Evolutionary conservation across 2,329 filamentous ascomycete species (phyloP).

Genomic region (Pseudocercospora crystallina): DNA sequence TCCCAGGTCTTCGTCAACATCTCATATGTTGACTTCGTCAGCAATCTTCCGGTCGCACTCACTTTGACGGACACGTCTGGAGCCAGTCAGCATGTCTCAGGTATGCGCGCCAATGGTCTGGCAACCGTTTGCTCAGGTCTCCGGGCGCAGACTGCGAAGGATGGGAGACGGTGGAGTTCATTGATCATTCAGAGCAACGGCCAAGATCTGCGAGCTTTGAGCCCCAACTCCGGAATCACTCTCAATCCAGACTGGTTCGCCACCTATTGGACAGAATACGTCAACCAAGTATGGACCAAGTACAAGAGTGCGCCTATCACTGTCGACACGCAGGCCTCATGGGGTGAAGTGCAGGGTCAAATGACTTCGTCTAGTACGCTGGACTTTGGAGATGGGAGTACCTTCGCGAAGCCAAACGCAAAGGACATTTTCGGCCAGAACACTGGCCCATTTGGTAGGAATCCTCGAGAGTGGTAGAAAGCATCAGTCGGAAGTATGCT

Average conservation of each 20-base stretch:
- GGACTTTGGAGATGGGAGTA: slow-evolving; percentile 45
- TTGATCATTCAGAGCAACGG: slow-evolving; percentile 48
- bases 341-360: slow-evolving; percentile 48
- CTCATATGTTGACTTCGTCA: slow-evolving; percentile 41
- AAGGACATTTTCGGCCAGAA: slow-evolving; percentile 67
- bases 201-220: slow-evolving; percentile 44
- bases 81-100: slow-evolving; percentile 52
- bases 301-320: slow-evolving; percentile 49
- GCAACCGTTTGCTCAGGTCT: slow-evolving; percentile 56
- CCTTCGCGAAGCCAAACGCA: slow-evolving; percentile 59
- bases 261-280: slow-evolving; percentile 54
- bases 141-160: slow-evolving; percentile 54
- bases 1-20: slow-evolving; percentile 49
- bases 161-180: slow-evolving; percentile 62
- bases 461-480: too few species aligned
- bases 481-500: too few species aligned
- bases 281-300: slow-evolving; percentile 51
- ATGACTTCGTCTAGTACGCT: slow-evolving; percentile 42
- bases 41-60: slow-evolving; percentile 43
- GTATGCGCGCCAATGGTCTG: slow-evolving; percentile 60
- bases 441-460: slow-evolving; percentile 56
- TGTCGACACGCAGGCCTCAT: slow-evolving; percentile 64
- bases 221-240: slow-evolving; percentile 48
- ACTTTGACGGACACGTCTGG: slow-evolving; percentile 40
- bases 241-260: slow-evolving; percentile 49